Evolutionary conservation across 2,329 filamentous ascomycete genomes (phyloP), one percentile per base, ranked within the genome.

Genomic region (Aureobasidium vineae): DNA sequence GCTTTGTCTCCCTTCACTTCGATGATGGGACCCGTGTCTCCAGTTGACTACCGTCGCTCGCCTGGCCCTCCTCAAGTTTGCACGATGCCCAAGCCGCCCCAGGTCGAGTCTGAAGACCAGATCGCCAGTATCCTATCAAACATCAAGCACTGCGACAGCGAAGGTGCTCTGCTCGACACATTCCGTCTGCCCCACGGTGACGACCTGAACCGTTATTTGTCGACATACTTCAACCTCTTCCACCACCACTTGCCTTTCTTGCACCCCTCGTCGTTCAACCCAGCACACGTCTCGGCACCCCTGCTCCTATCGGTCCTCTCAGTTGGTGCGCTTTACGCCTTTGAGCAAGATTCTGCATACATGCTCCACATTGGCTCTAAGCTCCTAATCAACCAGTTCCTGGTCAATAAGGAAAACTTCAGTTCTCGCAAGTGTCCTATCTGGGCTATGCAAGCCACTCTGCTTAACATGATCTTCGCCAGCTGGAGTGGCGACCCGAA

Each of bases 401-500:
- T 99, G 69, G 92, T 97, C 79, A 96, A 97, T 81, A 97, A 97
- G 83, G 93, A 97, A 77, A 97, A 96, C 79, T 98, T 98, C 78
- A 97, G 94, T 82, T 98, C 95, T 10, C 88, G 94, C 72, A 98
- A 97, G 78, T 98, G 94, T 74, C 95, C 95, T 4, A 80, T 99
- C 16, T 98, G 95, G 94, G 95, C 94, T 56, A 98, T 98, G 92
- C 95, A 99, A 77, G 92, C 91, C 77, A 96, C 93, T 3, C 82
- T 99, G 64, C 83, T 99, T 67, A 99, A 99, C 83, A 98, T 98
- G 95, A 89, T 97, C 71, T 98, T 99, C 77, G 92, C 95, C 65
- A 98, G 93, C 82, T 99, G 95, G 95, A 98, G 95, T 77, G 95
- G 95, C 73, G 95, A 98, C 75, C 90, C 95, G 41, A 98, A 97